These are phyloP conservation scores for Aspergillus sclerotioniger DNA, from an alignment of 495 filamentous ascomycete species.

Conservation along the genomic window DNA sequence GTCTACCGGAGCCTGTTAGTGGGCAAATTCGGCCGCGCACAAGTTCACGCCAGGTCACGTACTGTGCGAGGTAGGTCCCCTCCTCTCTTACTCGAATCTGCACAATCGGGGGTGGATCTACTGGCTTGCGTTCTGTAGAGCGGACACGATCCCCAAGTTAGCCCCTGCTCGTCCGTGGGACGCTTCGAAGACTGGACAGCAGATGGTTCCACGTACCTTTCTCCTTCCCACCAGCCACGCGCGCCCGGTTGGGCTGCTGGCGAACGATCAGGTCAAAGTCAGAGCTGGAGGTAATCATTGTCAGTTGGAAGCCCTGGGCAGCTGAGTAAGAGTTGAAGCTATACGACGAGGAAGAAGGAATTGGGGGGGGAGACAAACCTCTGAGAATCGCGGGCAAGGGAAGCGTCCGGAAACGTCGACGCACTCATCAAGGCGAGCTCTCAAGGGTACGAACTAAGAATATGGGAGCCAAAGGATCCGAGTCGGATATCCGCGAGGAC, in stretches of 20 bases:
- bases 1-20: conserved; percentile 40
- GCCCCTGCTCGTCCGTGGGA: conserved; percentile 7
- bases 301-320: conserved; percentile 38
- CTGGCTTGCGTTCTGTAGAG: conserved; percentile 77
- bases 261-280: conserved; percentile 63
- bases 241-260: conserved; percentile 65
- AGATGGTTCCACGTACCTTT: conserved; percentile 48
- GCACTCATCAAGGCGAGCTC: conserved; percentile 48
- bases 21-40: neutral
- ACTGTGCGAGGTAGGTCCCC: conserved; percentile 69
- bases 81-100: conserved; percentile 72
- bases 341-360: conserved; percentile 13
- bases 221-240: conserved; percentile 71
- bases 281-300: conserved; percentile 46
- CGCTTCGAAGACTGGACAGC: neutral
- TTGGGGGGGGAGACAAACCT: conserved; percentile 23
- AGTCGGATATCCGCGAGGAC: conserved; percentile 25
- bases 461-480: conserved; percentile 25
- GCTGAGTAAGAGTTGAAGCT: conserved; percentile 33
- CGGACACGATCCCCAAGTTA: conserved; percentile 13
- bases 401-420: conserved; percentile 46
- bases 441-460: conserved; percentile 16
- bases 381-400: conserved; percentile 45
- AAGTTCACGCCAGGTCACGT: conserved; percentile 29
- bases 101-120: conserved; percentile 92